Evolutionary conservation across 2,329 filamentous ascomycete species (phyloP).

Genomic region (Fusarium veterinarium): DNA sequence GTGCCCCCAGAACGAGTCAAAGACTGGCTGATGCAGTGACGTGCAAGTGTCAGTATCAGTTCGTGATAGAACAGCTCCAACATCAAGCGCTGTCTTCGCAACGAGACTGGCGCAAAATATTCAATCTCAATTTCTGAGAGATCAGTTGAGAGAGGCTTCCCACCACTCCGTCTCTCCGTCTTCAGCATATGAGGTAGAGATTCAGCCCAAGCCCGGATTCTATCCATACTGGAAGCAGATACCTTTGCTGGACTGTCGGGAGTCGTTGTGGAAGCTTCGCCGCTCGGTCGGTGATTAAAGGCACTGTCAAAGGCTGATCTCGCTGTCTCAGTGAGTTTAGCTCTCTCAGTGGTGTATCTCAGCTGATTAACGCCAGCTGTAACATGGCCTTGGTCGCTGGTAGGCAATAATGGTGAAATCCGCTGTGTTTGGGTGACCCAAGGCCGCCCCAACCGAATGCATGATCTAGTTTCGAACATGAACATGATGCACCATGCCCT

Average conservation of each 20-base stretch:
- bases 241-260: rapidly evolving
- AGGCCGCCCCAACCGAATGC: neutral
- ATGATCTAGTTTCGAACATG: neutral
- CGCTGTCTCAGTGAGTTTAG: neutral
- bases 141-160: neutral
- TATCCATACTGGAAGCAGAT: neutral
- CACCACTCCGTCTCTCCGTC: neutral
- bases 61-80: neutral
- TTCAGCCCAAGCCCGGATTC: neutral
- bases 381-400: rapidly evolving
- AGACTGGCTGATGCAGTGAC: neutral
- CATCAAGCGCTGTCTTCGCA: neutral
- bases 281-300: rapidly evolving
- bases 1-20: neutral
- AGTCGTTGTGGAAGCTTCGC: rapidly evolving
- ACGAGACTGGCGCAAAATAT: neutral
- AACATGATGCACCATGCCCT: neutral
- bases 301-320: neutral
- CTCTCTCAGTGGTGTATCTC: neutral
- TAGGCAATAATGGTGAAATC: neutral
- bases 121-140: neutral
- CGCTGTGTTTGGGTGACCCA: neutral
- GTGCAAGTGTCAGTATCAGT: neutral
- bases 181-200: neutral
- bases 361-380: rapidly evolving